Base-by-base conservation (phyloP, 2,329 filamentous ascomycete genomes). In the Neofusicoccum parvum region DNA sequence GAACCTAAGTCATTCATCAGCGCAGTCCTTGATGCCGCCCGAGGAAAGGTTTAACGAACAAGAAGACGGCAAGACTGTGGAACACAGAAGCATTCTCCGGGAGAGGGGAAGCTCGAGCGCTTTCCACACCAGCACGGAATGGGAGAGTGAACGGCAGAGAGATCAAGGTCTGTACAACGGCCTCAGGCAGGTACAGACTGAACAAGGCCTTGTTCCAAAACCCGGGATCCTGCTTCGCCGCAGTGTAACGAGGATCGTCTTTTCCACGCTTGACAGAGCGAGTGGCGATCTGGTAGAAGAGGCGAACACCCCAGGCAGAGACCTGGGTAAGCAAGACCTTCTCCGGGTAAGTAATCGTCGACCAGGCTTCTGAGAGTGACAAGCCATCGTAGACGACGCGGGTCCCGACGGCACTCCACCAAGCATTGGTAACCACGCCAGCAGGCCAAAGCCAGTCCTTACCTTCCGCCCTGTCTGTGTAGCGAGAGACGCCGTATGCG, bases 381-480 rank as follows among this genome's bases (percentile, higher is more conserved):
- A 84, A 72, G 1, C 82, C 80, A 36, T 81, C 77, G 65, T 80
- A 75, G 15, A 86, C 76, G 11, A 86, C 76, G 5, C 81, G 82
- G n/a, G 80, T 78, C 14, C 86, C 85, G 48, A 88, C 74, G 23
- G 86, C 85, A 64, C 80, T 83, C 83, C 85, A 88, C 86, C 86
- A 88, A 6, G 85, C 85, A 71, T 87, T 88, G 65, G 80, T 73
- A 10, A 88, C 81, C 69, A 84, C 84, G 2, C 79, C 83, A 3
- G 80, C 75, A 0, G 85, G 84, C 85, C 86, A 88, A 5, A 86
- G 74, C 79, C 82, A 86, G 72, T 89, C 86, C 70, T 88, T 89
- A n/a, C 81, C 77, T 65, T 88, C 86, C 10, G 85, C 80, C n/a
- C 81, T 79, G 69, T 86, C 74, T 7, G 84, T 86, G 58, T 82